phyloP scores from a whole-genome alignment of 169 alveolate species.

The Babesia bigemina region DNA sequence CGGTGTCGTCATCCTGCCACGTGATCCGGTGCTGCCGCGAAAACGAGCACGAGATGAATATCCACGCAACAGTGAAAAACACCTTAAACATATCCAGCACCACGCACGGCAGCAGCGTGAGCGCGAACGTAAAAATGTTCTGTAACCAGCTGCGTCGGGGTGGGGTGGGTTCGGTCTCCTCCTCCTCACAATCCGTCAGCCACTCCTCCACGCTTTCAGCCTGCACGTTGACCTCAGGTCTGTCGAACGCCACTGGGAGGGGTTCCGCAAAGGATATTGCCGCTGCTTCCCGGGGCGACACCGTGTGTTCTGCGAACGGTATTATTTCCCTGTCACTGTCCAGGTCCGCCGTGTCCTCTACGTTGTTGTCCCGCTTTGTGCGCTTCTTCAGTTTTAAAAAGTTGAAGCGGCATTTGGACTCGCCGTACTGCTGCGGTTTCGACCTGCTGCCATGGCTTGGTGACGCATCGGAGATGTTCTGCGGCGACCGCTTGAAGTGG shows the following conservation, averaged over 20 bases:
- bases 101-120: constrained; percentile 32
- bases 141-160: constrained; percentile 10
- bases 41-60: not conserved
- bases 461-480: not conserved
- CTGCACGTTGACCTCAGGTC: not conserved
- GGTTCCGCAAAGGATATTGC: too few relatives aligned
- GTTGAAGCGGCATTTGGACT: not conserved
- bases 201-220: constrained; percentile 2
- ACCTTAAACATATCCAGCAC: constrained; percentile 35
- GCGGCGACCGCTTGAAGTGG: too few relatives aligned
- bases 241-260: not conserved
- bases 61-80: constrained; percentile 19
- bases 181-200: constrained; percentile 5
- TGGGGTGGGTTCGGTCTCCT: not conserved
- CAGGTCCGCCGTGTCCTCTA: not conserved
- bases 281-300: not conserved
- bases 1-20: not conserved
- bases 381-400: not conserved
- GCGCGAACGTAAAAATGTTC: constrained; percentile 15
- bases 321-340: not conserved
- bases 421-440: not conserved
- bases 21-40: not conserved
- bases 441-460: not conserved
- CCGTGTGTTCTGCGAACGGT: not conserved
- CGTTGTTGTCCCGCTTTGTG: not conserved